Evolutionary conservation across 2,329 filamentous ascomycete genomes (phyloP).

Genomic region (Elsinoe batatas): DNA sequence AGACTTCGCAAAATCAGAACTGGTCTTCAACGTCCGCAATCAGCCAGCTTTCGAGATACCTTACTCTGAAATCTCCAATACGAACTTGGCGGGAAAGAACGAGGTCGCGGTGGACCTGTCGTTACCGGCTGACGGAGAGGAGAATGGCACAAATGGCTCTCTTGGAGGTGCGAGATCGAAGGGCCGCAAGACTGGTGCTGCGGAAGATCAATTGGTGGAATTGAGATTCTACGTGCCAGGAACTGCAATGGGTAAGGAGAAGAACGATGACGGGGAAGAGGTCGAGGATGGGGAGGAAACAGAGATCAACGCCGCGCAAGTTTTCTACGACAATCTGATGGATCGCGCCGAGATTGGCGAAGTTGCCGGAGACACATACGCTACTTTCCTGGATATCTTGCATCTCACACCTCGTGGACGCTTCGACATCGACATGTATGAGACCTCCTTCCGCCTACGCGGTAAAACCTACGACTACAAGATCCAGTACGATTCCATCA

Average conservation of each 20-base stretch:
- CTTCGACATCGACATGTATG: conserved; percentile 99
- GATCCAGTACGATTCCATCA: conserved; percentile 94
- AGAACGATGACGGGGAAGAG: conserved; percentile 61
- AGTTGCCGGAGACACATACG: conserved; percentile 95
- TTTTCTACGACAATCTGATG: conserved; percentile 98
- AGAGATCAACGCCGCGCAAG: conserved; percentile 86
- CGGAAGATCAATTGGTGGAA: conserved; percentile 87
- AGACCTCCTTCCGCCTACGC: conserved; percentile 88
- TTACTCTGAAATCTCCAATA: conserved; percentile 95
- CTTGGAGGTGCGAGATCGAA: conserved; percentile 63
- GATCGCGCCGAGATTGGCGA: conserved; percentile 99
- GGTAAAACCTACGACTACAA: conserved; percentile 99
- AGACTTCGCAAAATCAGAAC: conserved; percentile 89
- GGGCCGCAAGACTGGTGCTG: conserved; percentile 82
- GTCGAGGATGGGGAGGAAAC: conserved; percentile 49
- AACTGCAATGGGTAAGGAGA: conserved; percentile 62
- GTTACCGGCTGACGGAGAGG: conserved; percentile 59
- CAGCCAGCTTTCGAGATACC: conserved; percentile 93
- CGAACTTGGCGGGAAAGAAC: conserved; percentile 93
- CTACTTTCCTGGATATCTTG: conserved; percentile 90
- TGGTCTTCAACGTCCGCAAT: conserved; percentile 95
- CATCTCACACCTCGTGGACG: conserved; percentile 97
- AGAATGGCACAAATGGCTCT: conserved; percentile 62
- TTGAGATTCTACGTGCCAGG: conserved; percentile 99
- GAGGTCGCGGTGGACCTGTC: conserved; percentile 95